Evolutionary conservation across 2,329 filamentous ascomycete genomes (phyloP).

Genomic region (Botrytis porri): DNA sequence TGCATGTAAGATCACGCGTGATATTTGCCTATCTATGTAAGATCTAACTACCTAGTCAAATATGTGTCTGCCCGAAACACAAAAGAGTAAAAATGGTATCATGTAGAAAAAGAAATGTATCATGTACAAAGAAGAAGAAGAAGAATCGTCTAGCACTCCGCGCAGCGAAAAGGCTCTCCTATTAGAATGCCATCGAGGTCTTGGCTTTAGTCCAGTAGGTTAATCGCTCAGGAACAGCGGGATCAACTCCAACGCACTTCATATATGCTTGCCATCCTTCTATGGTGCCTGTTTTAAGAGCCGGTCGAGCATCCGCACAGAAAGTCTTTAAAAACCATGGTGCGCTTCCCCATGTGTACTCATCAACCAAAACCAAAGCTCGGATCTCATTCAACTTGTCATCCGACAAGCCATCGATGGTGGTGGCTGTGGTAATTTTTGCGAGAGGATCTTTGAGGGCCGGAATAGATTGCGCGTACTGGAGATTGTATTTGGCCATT

Average conservation of each 20-base stretch:
- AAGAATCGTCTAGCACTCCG: background rate
- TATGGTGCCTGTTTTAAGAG: conserved; percentile 44
- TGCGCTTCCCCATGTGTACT: conserved; percentile 55
- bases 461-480: conserved; percentile 51
- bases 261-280: conserved; percentile 54
- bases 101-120: background rate
- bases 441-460: conserved; percentile 41
- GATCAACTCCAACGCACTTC: conserved; percentile 51
- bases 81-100: background rate
- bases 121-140: background rate
- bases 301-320: conserved; percentile 47
- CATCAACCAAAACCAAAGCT: conserved; percentile 48
- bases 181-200: conserved; percentile 34
- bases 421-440: conserved; percentile 35
- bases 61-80: background rate
- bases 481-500: conserved; percentile 50
- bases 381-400: conserved; percentile 42
- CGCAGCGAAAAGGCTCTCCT: background rate
- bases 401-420: conserved; percentile 32
- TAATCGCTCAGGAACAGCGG: conserved; percentile 44
- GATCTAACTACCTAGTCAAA: too few relatives aligned
- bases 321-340: conserved; percentile 60
- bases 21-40: background rate
- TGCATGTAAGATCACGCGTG: background rate
- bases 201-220: conserved; percentile 50